Percentiles rank a stretch among this genome's conserved stretches.
Conservation (phyloP, 2,329 filamentous ascomycete genomes). For the Hypoxylon sp. region DNA sequence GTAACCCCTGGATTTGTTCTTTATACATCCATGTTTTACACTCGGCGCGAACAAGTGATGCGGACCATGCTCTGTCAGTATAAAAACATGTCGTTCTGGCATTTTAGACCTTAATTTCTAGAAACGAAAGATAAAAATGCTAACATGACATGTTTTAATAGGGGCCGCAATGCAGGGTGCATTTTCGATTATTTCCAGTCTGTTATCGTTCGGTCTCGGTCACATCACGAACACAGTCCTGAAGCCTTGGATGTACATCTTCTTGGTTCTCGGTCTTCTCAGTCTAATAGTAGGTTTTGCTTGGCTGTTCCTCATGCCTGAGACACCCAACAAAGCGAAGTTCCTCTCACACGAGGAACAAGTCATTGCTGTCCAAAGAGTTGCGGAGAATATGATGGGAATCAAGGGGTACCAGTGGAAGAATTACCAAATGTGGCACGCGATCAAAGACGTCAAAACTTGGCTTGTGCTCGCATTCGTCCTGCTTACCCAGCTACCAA, state of each 20-base stretch:
- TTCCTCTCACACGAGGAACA: conserved; percentile 40
- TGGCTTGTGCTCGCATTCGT: conserved; percentile 47
- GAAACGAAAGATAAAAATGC: too few species aligned
- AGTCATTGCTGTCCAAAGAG: conserved; percentile 40
- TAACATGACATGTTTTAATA: too few species aligned
- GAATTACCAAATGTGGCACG: conserved; percentile 47
- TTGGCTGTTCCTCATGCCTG: conserved; percentile 43
- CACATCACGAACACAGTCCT: conserved; percentile 48
- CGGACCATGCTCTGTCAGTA: conserved; percentile 31
- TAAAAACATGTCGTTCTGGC: too few species aligned
- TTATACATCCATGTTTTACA: conserved; percentile 42
- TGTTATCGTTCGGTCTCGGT: conserved; percentile 49
- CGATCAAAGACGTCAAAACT: conserved; percentile 44
- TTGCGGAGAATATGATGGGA: conserved; percentile 45
- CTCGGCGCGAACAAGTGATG: conserved; percentile 51
- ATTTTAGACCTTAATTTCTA: too few species aligned
- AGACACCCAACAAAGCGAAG: conserved; percentile 41
- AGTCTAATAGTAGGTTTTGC: conserved; percentile 31
- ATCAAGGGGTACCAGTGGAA: conserved; percentile 50
- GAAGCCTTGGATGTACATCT: conserved; percentile 45
- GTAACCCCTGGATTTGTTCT: conserved; percentile 40
- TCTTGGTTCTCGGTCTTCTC: conserved; percentile 42
- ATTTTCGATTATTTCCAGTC: conserved; percentile 45
- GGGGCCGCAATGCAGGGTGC: conserved; percentile 42
- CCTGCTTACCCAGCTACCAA: conserved; percentile 43